phyloP scores from a whole-genome alignment of 345 rosid genomes.

The Heritiera littoralis region DNA sequence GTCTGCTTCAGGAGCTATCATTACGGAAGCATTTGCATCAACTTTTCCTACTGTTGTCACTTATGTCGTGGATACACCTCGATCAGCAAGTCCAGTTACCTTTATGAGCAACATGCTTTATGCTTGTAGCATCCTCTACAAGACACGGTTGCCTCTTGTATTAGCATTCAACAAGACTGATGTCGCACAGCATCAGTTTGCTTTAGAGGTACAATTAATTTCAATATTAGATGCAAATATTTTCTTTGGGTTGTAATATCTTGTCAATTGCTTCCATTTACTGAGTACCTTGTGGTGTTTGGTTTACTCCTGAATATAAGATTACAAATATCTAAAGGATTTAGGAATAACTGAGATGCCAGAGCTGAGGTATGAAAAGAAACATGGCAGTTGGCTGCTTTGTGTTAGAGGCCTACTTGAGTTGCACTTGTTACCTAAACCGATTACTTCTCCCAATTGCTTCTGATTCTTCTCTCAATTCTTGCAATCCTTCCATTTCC shows the following conservation, averaged over 20 bases:
- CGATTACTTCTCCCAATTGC: background rate
- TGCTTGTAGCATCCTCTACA: slow-evolving; percentile 84
- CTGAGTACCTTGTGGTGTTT: background rate
- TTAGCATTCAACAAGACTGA: slow-evolving; percentile 82
- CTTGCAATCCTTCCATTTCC: background rate
- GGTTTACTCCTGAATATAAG: background rate
- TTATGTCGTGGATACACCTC: slow-evolving; percentile 82
- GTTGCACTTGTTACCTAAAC: background rate
- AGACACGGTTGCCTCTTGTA: slow-evolving; percentile 74
- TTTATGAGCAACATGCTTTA: slow-evolving; percentile 93
- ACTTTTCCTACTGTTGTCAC: slow-evolving; percentile 79
- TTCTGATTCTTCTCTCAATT: background rate
- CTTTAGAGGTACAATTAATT: slow-evolving; percentile 59
- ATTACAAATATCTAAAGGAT: background rate
- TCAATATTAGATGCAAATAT: background rate
- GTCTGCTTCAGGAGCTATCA: slow-evolving; percentile 94
- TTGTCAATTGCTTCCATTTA: slow-evolving; percentile 4
- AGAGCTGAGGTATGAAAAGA: background rate
- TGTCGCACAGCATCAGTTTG: slow-evolving; percentile 82
- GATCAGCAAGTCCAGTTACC: slow-evolving; percentile 67
- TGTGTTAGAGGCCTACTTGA: background rate
- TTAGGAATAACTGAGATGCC: background rate
- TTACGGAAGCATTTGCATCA: slow-evolving; percentile 87
- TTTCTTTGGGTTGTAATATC: slow-evolving; percentile 9
- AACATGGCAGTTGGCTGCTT: background rate